Base-by-base conservation (phyloP, 495 filamentous ascomycete species). In the Xylaria castorea region DNA sequence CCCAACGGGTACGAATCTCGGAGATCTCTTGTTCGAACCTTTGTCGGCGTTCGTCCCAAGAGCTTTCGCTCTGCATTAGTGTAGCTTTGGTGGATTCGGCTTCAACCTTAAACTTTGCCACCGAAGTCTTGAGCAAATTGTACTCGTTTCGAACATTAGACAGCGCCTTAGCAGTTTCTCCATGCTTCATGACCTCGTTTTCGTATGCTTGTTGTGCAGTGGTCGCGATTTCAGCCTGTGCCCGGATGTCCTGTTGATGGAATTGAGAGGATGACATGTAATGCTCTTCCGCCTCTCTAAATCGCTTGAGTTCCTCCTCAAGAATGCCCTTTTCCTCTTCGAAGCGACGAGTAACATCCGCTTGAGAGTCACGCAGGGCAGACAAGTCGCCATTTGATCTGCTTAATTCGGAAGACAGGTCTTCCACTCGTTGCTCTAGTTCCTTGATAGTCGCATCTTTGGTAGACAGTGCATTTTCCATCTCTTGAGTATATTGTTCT, bases 151-250 rank as follows among this genome's bases (percentile, higher is more conserved):
- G 92, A 62, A 97, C 83, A 51, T 85, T 86, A 71, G 97, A 93
- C 32, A 98, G 81, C 25, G 89, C 86, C 81, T 94, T 93, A 1
- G 95, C 93, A 20, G 97, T 95, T 71, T 97, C 94, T 3, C 94
- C 95, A 78, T 99, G 97, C 80, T 95, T 97, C 75, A 97, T 89
- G 1, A 98, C 87, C 75, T 98, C 97, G 65, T 87, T 89, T 79
- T 99, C 97, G 75, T 99, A 99, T 72, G 95, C 94, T 74, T 97
- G 91, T 79, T 98, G 97, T 8, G 96, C 94, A 77, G 93, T 92
- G 67, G 93, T 89, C 4, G 97, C 92, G 78, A 99, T 99, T 32
- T 94, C 91, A 30, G 95, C 94, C 81, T 99, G 97, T 1, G 92
- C 92, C 66, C 95, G 94, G 25, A 98, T 84, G 75, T 98, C 95